Evolutionary conservation across 2,329 filamentous ascomycete genomes (phyloP).

Genomic region (Onygena corvina): DNA sequence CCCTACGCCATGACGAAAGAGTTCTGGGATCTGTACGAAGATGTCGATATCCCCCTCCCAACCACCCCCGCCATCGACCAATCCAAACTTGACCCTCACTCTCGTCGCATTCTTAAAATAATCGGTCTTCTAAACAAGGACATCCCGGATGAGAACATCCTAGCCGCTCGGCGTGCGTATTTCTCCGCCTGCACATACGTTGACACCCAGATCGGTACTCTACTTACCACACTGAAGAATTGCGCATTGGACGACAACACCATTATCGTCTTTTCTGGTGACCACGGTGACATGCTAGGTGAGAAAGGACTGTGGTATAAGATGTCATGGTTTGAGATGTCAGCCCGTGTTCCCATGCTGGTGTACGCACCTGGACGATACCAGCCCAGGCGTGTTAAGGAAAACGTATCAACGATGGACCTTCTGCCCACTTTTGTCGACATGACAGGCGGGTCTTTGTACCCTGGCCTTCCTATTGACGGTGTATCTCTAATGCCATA

Average conservation of each 20-base stretch:
- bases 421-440: slow-evolving; percentile 81
- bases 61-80: slow-evolving; percentile 59
- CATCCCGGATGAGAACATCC: slow-evolving; percentile 75
- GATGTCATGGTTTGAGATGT: slow-evolving; percentile 93
- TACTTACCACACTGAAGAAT: slow-evolving; percentile 64
- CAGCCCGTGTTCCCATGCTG: slow-evolving; percentile 76
- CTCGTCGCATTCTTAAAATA: slow-evolving; percentile 72
- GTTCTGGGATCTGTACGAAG: slow-evolving; percentile 87
- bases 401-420: slow-evolving; percentile 86
- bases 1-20: slow-evolving; percentile 89
- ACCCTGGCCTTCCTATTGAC: slow-evolving; percentile 67
- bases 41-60: slow-evolving; percentile 73
- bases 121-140: slow-evolving; percentile 76
- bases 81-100: slow-evolving; percentile 75
- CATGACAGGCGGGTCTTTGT: slow-evolving; percentile 59
- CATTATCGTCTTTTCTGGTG: slow-evolving; percentile 81
- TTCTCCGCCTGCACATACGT: slow-evolving; percentile 91
- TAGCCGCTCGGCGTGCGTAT: slow-evolving; percentile 73
- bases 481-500: slow-evolving; percentile 72
- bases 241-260: slow-evolving; percentile 74
- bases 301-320: slow-evolving; percentile 90
- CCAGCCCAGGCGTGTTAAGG: slow-evolving; percentile 58
- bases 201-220: slow-evolving; percentile 77
- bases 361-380: slow-evolving; percentile 70
- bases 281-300: slow-evolving; percentile 92